These are phyloP conservation scores for Nadsonia commutata DNA, from an alignment of 1,139 yeast genomes.

Conservation along the genomic window DNA sequence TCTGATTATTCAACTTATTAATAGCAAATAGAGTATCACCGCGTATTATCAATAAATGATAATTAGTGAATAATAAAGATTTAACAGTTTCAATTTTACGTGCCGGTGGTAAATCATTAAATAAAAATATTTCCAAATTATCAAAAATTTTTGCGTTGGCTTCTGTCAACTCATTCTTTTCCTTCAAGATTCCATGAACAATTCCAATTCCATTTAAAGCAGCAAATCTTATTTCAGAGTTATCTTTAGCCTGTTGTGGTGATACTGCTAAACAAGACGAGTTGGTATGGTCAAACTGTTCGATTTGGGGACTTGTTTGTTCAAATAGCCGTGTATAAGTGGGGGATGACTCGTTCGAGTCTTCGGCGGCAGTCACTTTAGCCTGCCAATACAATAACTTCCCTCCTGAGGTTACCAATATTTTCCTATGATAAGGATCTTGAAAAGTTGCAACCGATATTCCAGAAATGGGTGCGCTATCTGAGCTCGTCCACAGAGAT, in stretches of 20 bases:
- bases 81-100: conserved; percentile 19
- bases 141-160: conserved; percentile 13
- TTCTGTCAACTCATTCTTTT: conserved; percentile 9
- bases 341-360: conserved; percentile 16
- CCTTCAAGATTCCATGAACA: conserved; percentile 25
- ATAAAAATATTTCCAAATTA: conserved; percentile 27
- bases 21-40: conserved; percentile 28
- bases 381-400: conserved; percentile 29
- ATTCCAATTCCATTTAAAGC: conserved; percentile 35
- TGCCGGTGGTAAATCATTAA: conserved; percentile 26
- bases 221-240: conserved; percentile 21
- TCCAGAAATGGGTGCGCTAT: conserved; percentile 24
- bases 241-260: conserved; percentile 12
- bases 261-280: conserved; percentile 4
- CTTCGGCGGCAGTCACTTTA: conserved; percentile 10
- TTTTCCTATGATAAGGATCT: conserved; percentile 14
- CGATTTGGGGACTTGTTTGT: conserved; percentile 13
- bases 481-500: conserved; percentile 24
- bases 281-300: conserved; percentile 14
- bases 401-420: conserved; percentile 26
- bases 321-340: conserved; percentile 20
- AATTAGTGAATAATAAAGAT: conserved; percentile 34
- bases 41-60: conserved; percentile 36
- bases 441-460: conserved; percentile 15
- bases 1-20: conserved; percentile 36